Percentiles rank a stretch among this genome's conserved stretches.
phyloP scores from a whole-genome alignment of 2,329 filamentous ascomycete genomes.

The Sarocladium oryzae region DNA sequence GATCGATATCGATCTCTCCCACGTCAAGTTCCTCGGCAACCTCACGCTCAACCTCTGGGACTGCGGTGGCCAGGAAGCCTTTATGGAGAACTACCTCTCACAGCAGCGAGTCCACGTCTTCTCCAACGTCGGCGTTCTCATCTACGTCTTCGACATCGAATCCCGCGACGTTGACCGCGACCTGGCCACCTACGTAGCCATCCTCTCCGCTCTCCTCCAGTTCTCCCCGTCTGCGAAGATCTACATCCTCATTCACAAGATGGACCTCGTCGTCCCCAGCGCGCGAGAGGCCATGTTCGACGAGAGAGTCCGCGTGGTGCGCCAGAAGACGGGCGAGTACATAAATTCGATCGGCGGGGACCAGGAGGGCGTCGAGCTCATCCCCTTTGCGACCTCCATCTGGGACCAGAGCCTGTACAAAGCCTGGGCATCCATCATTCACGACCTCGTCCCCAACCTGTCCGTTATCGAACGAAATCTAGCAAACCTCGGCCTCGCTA shows the following conservation, averaged over 20 bases:
- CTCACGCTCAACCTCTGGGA: constrained; percentile 97
- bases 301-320: constrained; percentile 71
- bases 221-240: constrained; percentile 76
- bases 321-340: constrained; percentile 60
- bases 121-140: constrained; percentile 89
- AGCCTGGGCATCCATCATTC: constrained; percentile 96
- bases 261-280: constrained; percentile 84
- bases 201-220: constrained; percentile 82
- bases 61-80: constrained; percentile 96
- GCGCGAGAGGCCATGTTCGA: constrained; percentile 78
- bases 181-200: constrained; percentile 83
- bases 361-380: constrained; percentile 52
- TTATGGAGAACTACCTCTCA: constrained; percentile 96
- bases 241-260: constrained; percentile 97
- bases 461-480: constrained; percentile 82
- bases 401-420: constrained; percentile 99
- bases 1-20: constrained; percentile 96
- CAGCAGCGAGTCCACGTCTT: constrained; percentile 96
- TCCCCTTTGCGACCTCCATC: constrained; percentile 91
- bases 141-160: constrained; percentile 99
- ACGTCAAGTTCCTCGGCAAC: constrained; percentile 98
- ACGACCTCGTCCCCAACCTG: constrained; percentile 94
- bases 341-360: constrained; percentile 29
- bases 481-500: constrained; percentile 71
- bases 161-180: constrained; percentile 91